A percentile compares a stretch with the other conserved stretches of the same genome.
phyloP scores from a whole-genome alignment of 169 alveolate genomes.

The Fabrea salina region DNA sequence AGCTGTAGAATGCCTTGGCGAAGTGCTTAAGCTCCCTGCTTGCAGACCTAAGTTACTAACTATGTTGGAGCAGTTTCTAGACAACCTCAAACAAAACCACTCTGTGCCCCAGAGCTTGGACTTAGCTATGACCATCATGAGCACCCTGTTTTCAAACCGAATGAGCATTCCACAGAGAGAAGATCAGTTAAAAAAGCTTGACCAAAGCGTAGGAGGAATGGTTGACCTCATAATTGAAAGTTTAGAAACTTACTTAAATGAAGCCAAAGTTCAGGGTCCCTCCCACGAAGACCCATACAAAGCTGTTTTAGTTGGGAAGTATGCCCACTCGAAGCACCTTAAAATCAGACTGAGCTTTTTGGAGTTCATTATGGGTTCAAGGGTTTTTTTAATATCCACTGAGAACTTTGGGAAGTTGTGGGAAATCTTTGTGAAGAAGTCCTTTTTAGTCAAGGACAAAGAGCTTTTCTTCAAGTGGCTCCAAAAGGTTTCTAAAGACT shows the following conservation, averaged over 20 bases:
- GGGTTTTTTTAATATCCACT: background rate
- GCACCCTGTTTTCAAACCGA: background rate
- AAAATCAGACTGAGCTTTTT: background rate
- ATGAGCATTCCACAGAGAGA: background rate
- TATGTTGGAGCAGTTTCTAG: background rate
- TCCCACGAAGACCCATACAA: background rate
- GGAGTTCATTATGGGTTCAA: background rate
- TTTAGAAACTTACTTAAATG: background rate
- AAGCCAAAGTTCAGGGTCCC: background rate
- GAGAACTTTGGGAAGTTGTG: background rate
- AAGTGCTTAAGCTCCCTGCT: background rate
- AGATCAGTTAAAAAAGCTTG: background rate
- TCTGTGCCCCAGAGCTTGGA: constrained; percentile 8
- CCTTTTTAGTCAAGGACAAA: background rate
- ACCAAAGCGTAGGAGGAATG: background rate
- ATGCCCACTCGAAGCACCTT: background rate
- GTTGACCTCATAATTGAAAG: background rate
- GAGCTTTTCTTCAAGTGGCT: constrained; percentile 27
- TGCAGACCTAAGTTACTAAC: background rate
- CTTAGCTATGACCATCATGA: background rate
- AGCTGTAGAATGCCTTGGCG: constrained; percentile 18
- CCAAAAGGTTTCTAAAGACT: background rate
- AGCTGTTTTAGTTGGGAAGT: background rate
- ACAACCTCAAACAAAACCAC: background rate
- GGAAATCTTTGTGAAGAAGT: background rate